Evolutionary conservation across 2,329 filamentous ascomycete genomes (phyloP), one percentile per base, ranked within the genome.

Genomic region (Colletotrichum ledebouriae): DNA sequence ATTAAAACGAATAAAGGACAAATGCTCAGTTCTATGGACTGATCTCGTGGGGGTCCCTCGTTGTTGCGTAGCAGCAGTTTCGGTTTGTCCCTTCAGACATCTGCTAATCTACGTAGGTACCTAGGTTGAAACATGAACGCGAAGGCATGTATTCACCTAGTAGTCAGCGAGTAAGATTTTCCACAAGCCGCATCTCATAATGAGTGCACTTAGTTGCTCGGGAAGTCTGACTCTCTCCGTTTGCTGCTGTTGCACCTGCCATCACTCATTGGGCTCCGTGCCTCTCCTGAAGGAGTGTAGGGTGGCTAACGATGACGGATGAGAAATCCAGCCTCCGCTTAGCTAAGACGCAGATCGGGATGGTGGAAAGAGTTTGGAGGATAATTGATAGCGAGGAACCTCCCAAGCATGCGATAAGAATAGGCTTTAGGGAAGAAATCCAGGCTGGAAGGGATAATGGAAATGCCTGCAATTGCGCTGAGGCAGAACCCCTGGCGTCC

Each of bases 321-420:
- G 56, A 65, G 39, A 60, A 46, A 60, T 65, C 47, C 46, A 41
- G 37, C 37, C 53, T 22, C 59, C 47, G 66, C 66, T 68, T 64
- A 56, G 29, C 55, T 68, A 52, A 68, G 60, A 49, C 34, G 41
- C 25, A 15, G 12, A 12, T 4, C 25, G n/a, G 13, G 47, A n/a
- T 49, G 47, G 65, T 42, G 47, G 37, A 34, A 10, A 41, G 17
- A 59, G 49, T 44, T 65, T 42, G 29, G 12, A 12, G 20, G 6
- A n/a, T 39, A 63, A 67, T 67, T 67, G 65, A 59, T 67, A 67
- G 56, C 11, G 47, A n/a, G 39, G 13, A 59, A 67, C 65, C 34
- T 22, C 25, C 11, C 6, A 13, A 33, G 47, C 46, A 46, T 58
- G 15, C 47, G 53, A 53, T 20, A 53, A 41, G 49, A 49, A 63